Base-by-base conservation (phyloP, 129 eudicot species). In the Chrysanthemum makinoi region DNA sequence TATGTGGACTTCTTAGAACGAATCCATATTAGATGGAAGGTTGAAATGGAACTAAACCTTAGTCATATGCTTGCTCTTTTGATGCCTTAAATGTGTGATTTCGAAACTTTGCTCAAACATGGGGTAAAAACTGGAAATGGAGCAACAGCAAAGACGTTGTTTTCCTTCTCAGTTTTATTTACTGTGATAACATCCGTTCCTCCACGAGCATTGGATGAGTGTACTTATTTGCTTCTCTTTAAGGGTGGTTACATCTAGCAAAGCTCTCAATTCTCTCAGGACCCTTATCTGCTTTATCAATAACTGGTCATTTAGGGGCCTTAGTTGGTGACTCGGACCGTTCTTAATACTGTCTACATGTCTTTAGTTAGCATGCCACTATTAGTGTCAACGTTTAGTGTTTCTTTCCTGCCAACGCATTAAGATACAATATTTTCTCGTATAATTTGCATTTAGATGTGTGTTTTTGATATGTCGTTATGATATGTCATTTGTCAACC, bases 401-500 rank as follows among this genome's bases (percentile, higher is more conserved):
- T 30, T 30, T 69, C 30, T 9, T 69, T 28, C 51, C 13, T 54
- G 35, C 74, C 24, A 10, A 39, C 24, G 68, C 68, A 60, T 72
- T 46, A 59, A 72, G 49, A 14, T 60, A 44, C 17, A 17, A 22
- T 59, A 59, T 8, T 44, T 56, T 58, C 46, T 59, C 47, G 16
- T 51, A 33, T 54, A 67, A 24, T 59, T 71, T 71, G 64, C 24
- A 5, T 71, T 17, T 13, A 56, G 55, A 39, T 24, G 46, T 15
- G 46, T 53, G 51, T 30, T 30, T 52, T 30, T 56, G 51, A 70
- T 70, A 46, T 70, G n/a, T n/a, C n/a, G n/a, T n/a, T n/a, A n/a
- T 56, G 51, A 70, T 70, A 46, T 70, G 3, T 54, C 49, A 44
- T 17, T 19, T 22, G 15, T 26, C 10, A 51, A 15, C 72, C 0